Conservation (phyloP, 768 basidiomycete genomes). For the Baorangia bicolor region DNA sequence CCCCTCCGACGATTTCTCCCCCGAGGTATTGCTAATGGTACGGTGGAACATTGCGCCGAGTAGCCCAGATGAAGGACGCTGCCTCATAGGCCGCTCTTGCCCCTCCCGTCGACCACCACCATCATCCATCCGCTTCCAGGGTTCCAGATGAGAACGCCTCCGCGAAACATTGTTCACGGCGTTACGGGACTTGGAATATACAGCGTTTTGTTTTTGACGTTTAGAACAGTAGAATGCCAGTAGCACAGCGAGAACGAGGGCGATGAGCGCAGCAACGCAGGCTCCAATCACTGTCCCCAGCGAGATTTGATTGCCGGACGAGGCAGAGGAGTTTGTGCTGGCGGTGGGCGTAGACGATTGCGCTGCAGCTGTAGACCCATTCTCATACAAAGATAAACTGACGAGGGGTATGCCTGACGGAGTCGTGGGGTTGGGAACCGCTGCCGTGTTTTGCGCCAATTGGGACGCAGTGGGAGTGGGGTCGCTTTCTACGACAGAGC, state of each 20-base stretch:
- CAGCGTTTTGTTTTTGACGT: conserved; percentile 26
- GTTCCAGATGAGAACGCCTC: conserved; percentile 42
- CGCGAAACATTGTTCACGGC: conserved; percentile 43
- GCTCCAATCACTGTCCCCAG: conserved; percentile 57
- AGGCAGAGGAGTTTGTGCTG: not conserved
- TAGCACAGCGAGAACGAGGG: conserved; percentile 49
- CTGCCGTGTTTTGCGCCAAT: conserved; percentile 22
- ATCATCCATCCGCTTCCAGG: conserved; percentile 61
- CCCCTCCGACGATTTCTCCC: conserved; percentile 43
- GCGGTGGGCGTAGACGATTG: conserved; percentile 12
- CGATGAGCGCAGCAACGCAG: conserved; percentile 58
- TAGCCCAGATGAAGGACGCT: conserved; percentile 40
- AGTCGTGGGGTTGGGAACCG: not conserved
- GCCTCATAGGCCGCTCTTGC: conserved; percentile 40
- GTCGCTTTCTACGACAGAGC: conserved; percentile 24
- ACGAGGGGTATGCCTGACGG: conserved; percentile 17
- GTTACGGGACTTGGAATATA: conserved; percentile 36
- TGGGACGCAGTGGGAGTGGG: conserved; percentile 27
- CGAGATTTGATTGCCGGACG: conserved; percentile 26
- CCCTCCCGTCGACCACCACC: conserved; percentile 48
- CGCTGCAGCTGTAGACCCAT: not conserved
- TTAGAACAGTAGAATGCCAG: conserved; percentile 55
- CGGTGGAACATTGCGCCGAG: conserved; percentile 64
- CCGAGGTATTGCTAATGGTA: conserved; percentile 52
- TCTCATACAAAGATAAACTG: not conserved